Percentiles rank a stretch among this genome's conserved stretches.
Evolutionary conservation across 768 basidiomycete genomes (phyloP).

Genomic region (Imleria badia): DNA sequence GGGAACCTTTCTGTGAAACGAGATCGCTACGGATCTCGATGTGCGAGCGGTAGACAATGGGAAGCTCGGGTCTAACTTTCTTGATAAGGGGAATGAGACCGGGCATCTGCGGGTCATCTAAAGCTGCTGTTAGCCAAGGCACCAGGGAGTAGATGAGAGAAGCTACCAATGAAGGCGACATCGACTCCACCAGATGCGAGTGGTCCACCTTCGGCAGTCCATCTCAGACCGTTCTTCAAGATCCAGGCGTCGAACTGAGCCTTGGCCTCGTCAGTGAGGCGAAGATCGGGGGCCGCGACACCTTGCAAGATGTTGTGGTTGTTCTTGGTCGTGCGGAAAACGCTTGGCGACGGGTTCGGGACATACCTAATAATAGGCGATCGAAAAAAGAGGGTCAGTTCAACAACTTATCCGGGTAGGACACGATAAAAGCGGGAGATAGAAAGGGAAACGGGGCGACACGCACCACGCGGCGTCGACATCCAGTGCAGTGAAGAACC

Average conservation of each 20-base stretch:
- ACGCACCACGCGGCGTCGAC: constrained; percentile 82
- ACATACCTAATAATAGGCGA: constrained; percentile 63
- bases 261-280: constrained; percentile 77
- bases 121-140: constrained; percentile 15
- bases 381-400: constrained; percentile 3
- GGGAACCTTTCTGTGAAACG: constrained; percentile 75
- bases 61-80: constrained; percentile 77
- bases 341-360: constrained; percentile 82
- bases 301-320: constrained; percentile 96
- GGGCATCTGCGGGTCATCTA: constrained; percentile 91
- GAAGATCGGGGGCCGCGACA: constrained; percentile 75
- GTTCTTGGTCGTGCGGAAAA: constrained; percentile 94
- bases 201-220: constrained; percentile 86
- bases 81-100: constrained; percentile 92
- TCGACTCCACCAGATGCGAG: constrained; percentile 81
- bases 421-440: constrained; percentile 5
- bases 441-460: background rate
- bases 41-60: constrained; percentile 92
- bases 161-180: constrained; percentile 81
- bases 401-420: no score
- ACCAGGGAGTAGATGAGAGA: background rate
- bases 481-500: constrained; percentile 77
- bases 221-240: constrained; percentile 81
- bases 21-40: constrained; percentile 92
- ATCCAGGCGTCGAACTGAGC: constrained; percentile 87